A percentile compares a stretch with the other conserved stretches of the same genome.
These are phyloP conservation scores for Metarhizium brunneum DNA, from an alignment of 2,329 filamentous ascomycete species.

Conservation along the genomic window DNA sequence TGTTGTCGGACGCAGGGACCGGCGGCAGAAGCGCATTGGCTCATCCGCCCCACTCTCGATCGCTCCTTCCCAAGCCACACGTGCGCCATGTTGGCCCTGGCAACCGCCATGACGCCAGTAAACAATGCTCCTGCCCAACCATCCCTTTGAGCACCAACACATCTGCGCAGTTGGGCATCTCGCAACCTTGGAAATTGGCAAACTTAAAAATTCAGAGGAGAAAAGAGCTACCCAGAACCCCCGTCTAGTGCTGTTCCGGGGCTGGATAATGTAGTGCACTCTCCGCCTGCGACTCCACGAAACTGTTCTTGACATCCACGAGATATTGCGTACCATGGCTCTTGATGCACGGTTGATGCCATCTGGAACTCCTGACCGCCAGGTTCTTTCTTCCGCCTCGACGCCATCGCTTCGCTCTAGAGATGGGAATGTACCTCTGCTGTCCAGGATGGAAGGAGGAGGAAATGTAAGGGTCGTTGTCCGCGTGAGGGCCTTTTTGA, in stretches of 20 bases:
- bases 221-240: background rate
- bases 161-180: background rate
- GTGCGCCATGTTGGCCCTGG: slow-evolving; percentile 17
- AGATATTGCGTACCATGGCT: slow-evolving; percentile 31
- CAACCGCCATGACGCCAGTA: slow-evolving; percentile 23
- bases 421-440: slow-evolving; percentile 53
- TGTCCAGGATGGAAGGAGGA: slow-evolving; percentile 49
- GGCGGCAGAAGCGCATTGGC: background rate
- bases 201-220: background rate
- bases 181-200: background rate
- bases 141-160: background rate
- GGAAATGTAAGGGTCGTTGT: slow-evolving; percentile 80
- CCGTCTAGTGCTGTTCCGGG: slow-evolving; percentile 1
- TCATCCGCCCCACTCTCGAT: background rate
- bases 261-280: slow-evolving; percentile 26
- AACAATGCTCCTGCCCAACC: slow-evolving; percentile 18
- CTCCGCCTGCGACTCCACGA: slow-evolving; percentile 31
- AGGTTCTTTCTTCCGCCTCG: slow-evolving; percentile 59
- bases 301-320: slow-evolving; percentile 28
- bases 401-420: slow-evolving; percentile 69
- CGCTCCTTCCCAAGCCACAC: background rate
- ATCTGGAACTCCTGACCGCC: slow-evolving; percentile 24
- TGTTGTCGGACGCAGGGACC: no score
- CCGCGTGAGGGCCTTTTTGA: slow-evolving; percentile 69
- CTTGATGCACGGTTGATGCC: slow-evolving; percentile 37